Evolutionary conservation across 352 stramenopile species (phyloP).

Genomic region (Pythium phragmitis): DNA sequence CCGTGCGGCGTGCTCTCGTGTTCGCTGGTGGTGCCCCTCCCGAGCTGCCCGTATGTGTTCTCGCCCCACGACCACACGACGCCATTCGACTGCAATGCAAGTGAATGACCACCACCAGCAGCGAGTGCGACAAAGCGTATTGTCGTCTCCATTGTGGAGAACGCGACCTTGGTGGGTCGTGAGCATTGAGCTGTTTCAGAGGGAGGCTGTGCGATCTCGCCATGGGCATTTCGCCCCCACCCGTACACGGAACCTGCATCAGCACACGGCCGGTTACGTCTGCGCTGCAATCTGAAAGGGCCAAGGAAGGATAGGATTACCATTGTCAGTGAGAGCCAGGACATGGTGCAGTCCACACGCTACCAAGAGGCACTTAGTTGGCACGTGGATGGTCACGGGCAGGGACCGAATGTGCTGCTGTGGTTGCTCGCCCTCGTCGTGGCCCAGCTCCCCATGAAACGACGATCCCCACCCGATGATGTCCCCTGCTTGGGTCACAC

Average conservation of each 20-base stretch:
- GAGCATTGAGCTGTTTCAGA: conserved; percentile 5
- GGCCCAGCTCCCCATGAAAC: conserved; percentile 65
- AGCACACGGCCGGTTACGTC: neutral
- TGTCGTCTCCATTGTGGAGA: conserved; percentile 15
- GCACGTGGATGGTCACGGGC: conserved; percentile 23
- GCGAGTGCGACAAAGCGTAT: conserved; percentile 30
- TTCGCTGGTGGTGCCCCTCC: conserved; percentile 20
- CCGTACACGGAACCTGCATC: conserved; percentile 39
- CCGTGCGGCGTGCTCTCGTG: conserved; percentile 3
- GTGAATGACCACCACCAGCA: conserved; percentile 61
- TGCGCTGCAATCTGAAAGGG: neutral
- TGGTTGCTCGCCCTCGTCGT: neutral
- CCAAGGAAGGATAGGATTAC: conserved; percentile 6
- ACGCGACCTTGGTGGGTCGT: conserved; percentile 30
- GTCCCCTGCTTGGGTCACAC: conserved; percentile 28
- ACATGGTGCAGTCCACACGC: conserved; percentile 63
- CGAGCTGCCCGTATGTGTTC: conserved; percentile 63
- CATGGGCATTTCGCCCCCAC: conserved; percentile 56
- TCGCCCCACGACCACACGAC: conserved; percentile 64
- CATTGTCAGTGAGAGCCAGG: conserved; percentile 33
- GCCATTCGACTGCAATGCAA: conserved; percentile 42
- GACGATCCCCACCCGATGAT: conserved; percentile 59
- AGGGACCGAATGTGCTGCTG: neutral
- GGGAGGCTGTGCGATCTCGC: conserved; percentile 33
- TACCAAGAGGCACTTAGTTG: conserved; percentile 37